A percentile compares a stretch with the other conserved stretches of the same genome.
Conservation (phyloP, 495 filamentous ascomycete genomes). For the Zalerion maritima region DNA sequence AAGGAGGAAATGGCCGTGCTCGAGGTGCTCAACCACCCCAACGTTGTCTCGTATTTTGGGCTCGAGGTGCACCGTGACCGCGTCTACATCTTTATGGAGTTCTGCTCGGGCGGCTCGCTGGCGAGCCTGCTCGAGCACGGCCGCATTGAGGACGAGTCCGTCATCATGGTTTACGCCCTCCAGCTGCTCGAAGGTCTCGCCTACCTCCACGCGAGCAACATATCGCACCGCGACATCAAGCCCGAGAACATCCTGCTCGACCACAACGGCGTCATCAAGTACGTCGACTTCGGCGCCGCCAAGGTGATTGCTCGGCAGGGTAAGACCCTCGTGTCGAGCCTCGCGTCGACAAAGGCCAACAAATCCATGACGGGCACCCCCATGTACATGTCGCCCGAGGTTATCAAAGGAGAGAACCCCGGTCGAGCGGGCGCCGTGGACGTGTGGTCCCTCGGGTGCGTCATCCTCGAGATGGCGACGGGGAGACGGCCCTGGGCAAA, state of each 20-base stretch:
- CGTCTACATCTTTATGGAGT: constrained; percentile 99
- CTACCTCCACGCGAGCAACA: constrained; percentile 78
- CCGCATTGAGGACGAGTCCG: constrained; percentile 92
- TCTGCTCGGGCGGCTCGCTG: constrained; percentile 90
- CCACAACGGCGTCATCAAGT: constrained; percentile 96
- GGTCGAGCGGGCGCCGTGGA: constrained; percentile 79
- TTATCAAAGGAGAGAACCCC: constrained; percentile 71
- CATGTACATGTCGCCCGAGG: constrained; percentile 99
- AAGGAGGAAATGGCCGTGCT: constrained; percentile 94
- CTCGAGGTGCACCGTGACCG: constrained; percentile 97
- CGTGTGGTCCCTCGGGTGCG: constrained; percentile 93
- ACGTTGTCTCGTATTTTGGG: constrained; percentile 93
- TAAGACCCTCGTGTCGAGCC: constrained; percentile 58
- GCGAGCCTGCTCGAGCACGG: constrained; percentile 85
- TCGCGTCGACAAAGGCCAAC: constrained; percentile 51
- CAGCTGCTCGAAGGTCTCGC: constrained; percentile 92
- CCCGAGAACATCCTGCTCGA: constrained; percentile 96
- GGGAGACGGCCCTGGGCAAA: constrained; percentile 92
- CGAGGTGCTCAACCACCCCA: constrained; percentile 89
- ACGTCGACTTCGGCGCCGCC: constrained; percentile 95
- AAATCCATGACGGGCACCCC: constrained; percentile 94
- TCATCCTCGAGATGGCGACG: constrained; percentile 95
- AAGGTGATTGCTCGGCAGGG: constrained; percentile 94
- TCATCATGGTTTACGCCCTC: constrained; percentile 93
- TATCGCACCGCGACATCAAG: constrained; percentile 96